phyloP scores from a whole-genome alignment of 2,329 filamentous ascomycete species.

The Nemania sp. region DNA sequence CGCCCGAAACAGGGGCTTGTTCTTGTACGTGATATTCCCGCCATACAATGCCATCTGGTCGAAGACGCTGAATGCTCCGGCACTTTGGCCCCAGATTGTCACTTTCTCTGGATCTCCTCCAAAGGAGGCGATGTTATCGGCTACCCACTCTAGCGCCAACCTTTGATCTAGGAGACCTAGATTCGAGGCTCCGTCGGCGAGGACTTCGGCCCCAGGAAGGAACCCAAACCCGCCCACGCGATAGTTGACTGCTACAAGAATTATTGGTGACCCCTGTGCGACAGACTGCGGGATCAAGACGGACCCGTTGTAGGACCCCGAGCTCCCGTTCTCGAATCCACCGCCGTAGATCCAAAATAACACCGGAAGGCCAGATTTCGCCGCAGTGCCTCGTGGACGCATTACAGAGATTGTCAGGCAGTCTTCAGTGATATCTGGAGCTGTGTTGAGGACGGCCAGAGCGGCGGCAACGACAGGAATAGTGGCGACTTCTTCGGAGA shows the following conservation, averaged over 20 bases:
- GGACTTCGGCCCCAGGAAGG: constrained; percentile 22
- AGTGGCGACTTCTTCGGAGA: background rate
- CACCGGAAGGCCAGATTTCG: constrained; percentile 42
- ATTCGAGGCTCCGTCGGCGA: constrained; percentile 15
- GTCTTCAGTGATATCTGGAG: background rate
- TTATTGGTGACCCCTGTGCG: constrained; percentile 52
- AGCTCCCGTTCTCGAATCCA: constrained; percentile 54
- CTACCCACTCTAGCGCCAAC: constrained; percentile 50
- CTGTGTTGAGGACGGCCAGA: background rate
- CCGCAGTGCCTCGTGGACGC: too few species aligned
- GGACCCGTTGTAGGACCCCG: constrained; percentile 66
- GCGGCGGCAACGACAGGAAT: background rate
- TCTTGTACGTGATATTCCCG: too few species aligned
- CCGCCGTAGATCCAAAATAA: constrained; percentile 65
- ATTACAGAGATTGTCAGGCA: background rate
- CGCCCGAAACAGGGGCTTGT: too few species aligned
- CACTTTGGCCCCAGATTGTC: constrained; percentile 48
- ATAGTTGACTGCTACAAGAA: constrained; percentile 45
- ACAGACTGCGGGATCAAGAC: constrained; percentile 60
- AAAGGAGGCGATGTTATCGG: constrained; percentile 45
- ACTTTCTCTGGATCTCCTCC: constrained; percentile 36
- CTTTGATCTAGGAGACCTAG: constrained; percentile 53
- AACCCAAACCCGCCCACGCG: constrained; percentile 44
- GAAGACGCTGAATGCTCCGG: constrained; percentile 35
- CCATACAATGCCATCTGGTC: too few species aligned